These are phyloP conservation scores for Strobilomyces echinocephalus DNA, from an alignment of 768 basidiomycete species.

Conservation along the genomic window DNA sequence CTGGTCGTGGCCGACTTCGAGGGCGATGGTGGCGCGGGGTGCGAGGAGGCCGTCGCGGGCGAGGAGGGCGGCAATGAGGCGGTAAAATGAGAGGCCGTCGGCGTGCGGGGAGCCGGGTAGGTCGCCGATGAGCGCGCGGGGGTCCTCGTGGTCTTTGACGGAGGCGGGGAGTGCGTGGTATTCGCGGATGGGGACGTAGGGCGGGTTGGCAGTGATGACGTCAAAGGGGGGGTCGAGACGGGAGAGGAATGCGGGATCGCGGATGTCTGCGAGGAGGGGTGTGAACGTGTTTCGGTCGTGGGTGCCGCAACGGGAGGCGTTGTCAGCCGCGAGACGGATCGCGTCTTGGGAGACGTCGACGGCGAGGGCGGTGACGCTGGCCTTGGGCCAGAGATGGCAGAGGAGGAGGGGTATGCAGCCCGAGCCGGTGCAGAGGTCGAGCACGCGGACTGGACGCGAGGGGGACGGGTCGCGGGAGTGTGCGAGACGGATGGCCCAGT, in stretches of 20 bases:
- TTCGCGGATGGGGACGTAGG: slow-evolving; percentile 72
- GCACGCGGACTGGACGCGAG: slow-evolving; percentile 37
- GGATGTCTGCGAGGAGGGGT: slow-evolving; percentile 45
- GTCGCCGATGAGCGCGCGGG: slow-evolving; percentile 75
- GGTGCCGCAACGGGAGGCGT: slow-evolving; percentile 26
- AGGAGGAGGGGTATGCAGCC: slow-evolving; percentile 90
- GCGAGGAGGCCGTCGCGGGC: slow-evolving; percentile 48
- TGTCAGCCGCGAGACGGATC: slow-evolving; percentile 43
- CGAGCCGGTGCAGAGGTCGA: slow-evolving; percentile 92
- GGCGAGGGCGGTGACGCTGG: slow-evolving; percentile 48
- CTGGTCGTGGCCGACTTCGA: slow-evolving; percentile 79
- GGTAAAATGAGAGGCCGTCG: slow-evolving; percentile 67
- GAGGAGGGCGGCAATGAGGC: slow-evolving; percentile 61
- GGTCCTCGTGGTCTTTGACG: slow-evolving; percentile 79
- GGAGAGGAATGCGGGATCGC: slow-evolving; percentile 18
- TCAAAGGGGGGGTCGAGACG: slow-evolving; percentile 54
- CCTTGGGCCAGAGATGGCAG: slow-evolving; percentile 51
- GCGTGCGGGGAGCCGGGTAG: slow-evolving; percentile 33
- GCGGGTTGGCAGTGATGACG: slow-evolving; percentile 79
- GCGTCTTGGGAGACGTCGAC: slow-evolving; percentile 69
- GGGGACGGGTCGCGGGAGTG: slow-evolving; percentile 36
- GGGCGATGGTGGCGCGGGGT: slow-evolving; percentile 53
- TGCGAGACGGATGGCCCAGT: slow-evolving; percentile 67
- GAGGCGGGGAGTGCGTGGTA: slow-evolving; percentile 60
- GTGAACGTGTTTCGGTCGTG: slow-evolving; percentile 28